Percentiles rank a stretch among this genome's conserved stretches.
phyloP scores from a whole-genome alignment of 768 basidiomycete genomes.

The Lactarius vividus region DNA sequence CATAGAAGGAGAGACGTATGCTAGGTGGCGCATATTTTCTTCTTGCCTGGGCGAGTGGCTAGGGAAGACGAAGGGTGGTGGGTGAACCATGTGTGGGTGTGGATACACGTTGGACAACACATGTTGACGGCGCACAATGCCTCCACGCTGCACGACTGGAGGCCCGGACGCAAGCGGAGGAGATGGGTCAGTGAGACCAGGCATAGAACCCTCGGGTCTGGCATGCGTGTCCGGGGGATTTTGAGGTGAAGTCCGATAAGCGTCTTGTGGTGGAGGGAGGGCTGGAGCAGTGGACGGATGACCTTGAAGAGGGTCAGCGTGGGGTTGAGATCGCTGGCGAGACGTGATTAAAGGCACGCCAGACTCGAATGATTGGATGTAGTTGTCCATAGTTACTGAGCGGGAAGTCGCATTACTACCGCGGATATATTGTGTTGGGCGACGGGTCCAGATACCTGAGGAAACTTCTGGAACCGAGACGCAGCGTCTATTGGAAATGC shows the following conservation, averaged over 20 bases:
- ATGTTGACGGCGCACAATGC: conserved; percentile 15
- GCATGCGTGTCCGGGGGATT: neutral
- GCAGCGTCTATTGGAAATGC: neutral
- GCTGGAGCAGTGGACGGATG: neutral
- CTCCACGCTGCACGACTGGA: conserved; percentile 20
- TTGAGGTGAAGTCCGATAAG: neutral
- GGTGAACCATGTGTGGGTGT: conserved; percentile 5
- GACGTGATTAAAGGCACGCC: conserved; percentile 1
- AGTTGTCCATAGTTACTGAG: conserved; percentile 2
- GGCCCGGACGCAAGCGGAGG: conserved; percentile 26
- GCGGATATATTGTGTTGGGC: conserved; percentile 9
- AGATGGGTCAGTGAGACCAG: conserved; percentile 27
- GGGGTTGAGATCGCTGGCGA: conserved; percentile 5
- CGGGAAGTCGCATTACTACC: neutral
- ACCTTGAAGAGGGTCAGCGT: neutral
- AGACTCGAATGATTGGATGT: neutral
- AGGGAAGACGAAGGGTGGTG: conserved; percentile 16
- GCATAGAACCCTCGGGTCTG: neutral
- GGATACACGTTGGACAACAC: conserved; percentile 6
- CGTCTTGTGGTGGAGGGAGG: conserved; percentile 18
- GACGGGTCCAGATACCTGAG: neutral
- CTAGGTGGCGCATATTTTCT: conserved; percentile 22
- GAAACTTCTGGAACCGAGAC: conserved; percentile 25
- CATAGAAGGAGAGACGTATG: conserved; percentile 31
- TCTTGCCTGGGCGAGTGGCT: conserved; percentile 11